These are phyloP conservation scores for Paracoccidioides lutzii DNA, from an alignment of 2,329 filamentous ascomycete genomes.

Conservation along the genomic window DNA sequence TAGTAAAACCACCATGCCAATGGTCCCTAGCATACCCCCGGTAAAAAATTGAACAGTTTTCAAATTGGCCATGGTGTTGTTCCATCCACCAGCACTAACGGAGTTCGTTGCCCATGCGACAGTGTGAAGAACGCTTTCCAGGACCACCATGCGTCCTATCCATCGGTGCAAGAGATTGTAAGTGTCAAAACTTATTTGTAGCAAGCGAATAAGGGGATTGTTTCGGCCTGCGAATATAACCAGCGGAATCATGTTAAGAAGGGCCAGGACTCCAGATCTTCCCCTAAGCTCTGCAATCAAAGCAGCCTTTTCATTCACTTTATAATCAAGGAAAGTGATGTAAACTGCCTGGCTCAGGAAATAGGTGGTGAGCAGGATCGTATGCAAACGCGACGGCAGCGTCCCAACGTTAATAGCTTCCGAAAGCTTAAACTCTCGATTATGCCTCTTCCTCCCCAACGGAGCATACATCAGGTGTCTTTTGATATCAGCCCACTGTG, in stretches of 20 bases:
- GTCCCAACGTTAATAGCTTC: conserved; percentile 60
- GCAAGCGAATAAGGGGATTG: conserved; percentile 71
- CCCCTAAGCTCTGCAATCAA: conserved; percentile 74
- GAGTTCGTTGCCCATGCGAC: conserved; percentile 67
- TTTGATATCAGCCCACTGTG: conserved; percentile 32
- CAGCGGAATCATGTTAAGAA: conserved; percentile 85
- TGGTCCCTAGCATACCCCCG: conserved; percentile 34
- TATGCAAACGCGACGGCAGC: conserved; percentile 65
- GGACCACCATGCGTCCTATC: conserved; percentile 63
- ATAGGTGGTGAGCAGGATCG: conserved; percentile 54
- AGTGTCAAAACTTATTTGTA: conserved; percentile 87
- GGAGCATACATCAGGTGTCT: conserved; percentile 47
- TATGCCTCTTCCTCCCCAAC: conserved; percentile 61
- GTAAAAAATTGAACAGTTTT: conserved; percentile 29
- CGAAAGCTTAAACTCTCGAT: conserved; percentile 57
- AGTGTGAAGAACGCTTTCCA: conserved; percentile 60
- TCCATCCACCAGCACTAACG: conserved; percentile 50
- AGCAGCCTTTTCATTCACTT: conserved; percentile 33
- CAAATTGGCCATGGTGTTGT: conserved; percentile 30
- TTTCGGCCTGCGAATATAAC: conserved; percentile 83
- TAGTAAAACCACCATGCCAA: conserved; percentile 27
- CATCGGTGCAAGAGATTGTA: conserved; percentile 85
- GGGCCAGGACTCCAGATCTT: conserved; percentile 67
- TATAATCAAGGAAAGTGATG: conserved; percentile 40
- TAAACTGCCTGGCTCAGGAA: conserved; percentile 64